Conservation (phyloP, 1,139 yeast genomes). For the Yamadazyma epiphylla region DNA sequence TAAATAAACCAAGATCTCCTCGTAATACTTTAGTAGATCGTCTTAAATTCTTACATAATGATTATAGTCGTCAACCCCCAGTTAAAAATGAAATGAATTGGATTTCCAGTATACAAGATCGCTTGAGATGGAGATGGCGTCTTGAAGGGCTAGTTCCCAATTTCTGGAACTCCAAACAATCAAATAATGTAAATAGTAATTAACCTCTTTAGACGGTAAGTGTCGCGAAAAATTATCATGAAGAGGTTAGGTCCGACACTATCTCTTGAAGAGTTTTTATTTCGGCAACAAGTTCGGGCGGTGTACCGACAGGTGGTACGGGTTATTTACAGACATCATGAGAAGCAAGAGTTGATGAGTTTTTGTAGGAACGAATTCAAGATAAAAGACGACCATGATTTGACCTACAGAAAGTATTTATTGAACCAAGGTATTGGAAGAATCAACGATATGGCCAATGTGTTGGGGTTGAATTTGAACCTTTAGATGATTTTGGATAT, state of each 20-base stretch:
- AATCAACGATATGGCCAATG: conserved; percentile 24
- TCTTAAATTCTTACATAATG: conserved; percentile 19
- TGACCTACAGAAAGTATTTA: conserved; percentile 36
- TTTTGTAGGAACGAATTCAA: conserved; percentile 36
- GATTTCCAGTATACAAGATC: conserved; percentile 24
- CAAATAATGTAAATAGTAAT: too few species aligned
- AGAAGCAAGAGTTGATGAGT: conserved; percentile 29
- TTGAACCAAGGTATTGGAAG: conserved; percentile 30
- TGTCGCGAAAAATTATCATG: background rate
- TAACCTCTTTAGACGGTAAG: background rate
- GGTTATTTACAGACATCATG: conserved; percentile 34
- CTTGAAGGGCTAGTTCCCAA: conserved; percentile 19
- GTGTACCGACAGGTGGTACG: conserved; percentile 34
- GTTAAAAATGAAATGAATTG: conserved; percentile 18
- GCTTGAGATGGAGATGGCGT: conserved; percentile 32
- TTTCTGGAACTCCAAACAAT: conserved; percentile 5
- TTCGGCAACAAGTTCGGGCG: conserved; percentile 29
- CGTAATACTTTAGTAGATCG: conserved; percentile 17
- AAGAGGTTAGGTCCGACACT: conserved; percentile 15
- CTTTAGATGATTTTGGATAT: too few species aligned
- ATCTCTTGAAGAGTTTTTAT: conserved; percentile 40
- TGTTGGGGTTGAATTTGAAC: conserved; percentile 18
- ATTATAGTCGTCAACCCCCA: conserved; percentile 1
- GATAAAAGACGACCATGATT: conserved; percentile 22
- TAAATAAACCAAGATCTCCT: conserved; percentile 10